phyloP scores from a whole-genome alignment of 441 rosid genomes.

The Mallotus repandus region DNA sequence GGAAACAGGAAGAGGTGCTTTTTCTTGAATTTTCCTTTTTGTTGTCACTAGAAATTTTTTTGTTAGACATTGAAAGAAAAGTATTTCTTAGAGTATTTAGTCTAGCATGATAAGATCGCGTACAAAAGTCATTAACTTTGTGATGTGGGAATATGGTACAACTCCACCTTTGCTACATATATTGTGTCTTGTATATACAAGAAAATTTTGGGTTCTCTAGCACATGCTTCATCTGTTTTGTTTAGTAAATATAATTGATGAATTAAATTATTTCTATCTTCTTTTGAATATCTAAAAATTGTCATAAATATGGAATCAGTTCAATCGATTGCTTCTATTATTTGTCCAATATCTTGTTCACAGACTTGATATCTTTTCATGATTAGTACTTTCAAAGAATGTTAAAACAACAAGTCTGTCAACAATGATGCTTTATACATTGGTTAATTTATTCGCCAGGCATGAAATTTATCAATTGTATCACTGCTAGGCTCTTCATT shows the following conservation, averaged over 20 bases:
- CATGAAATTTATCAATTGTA: not conserved
- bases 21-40: conserved; percentile 8
- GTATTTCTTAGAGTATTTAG: not conserved
- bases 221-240: not conserved
- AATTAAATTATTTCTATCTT: not conserved
- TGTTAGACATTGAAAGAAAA: not conserved
- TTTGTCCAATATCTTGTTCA: conserved; percentile 11
- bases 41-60: not conserved
- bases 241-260: not conserved
- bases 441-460: not conserved
- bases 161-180: not conserved
- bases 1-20: conserved; percentile 84
- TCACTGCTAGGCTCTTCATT: conserved; percentile 1
- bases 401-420: not conserved
- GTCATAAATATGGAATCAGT: not conserved
- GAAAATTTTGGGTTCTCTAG: not conserved
- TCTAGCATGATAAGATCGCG: not conserved
- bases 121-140: not conserved
- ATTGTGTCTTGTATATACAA: not conserved
- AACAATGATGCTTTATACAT: not conserved
- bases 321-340: not conserved
- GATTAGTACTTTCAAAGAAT: not conserved
- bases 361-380: not conserved
- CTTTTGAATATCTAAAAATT: not conserved
- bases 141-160: not conserved